Evolutionary conservation across 371 early-diverging fungal genomes (phyloP), one percentile per base, ranked within the genome.

Genomic region (Mortierella sp.): DNA sequence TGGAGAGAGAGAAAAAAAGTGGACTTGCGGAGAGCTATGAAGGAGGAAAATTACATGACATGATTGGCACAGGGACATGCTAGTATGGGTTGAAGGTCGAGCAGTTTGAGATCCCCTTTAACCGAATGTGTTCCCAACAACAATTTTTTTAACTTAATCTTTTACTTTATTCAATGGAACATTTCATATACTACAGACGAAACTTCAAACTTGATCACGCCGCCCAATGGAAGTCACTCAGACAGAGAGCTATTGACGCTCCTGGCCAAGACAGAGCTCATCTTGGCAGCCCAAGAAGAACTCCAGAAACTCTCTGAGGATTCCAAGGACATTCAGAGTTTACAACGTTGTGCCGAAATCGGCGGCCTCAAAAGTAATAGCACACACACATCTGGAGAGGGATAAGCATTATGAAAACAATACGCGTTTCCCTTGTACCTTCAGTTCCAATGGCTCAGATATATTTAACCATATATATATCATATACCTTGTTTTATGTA

Each of bases 251-350:
- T 91, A 47, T 74, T 93, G 75, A 79, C 91, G 31, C 79, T 91
- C n/a, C 91, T 90, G 42, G 91, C 92, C 19, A 93, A 93, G 76
- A 79, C 88, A 5, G 93, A 93, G 75, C 88, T 93, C 14, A 76
- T 92, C 52, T 55, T 92, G 31, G 91, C 92, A 21, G 92, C 92
- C 19, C 84, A 90, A 71, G 91, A 91, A 24, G 93, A 93, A 34
- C 80, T 93, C 44, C 90, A 89, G 63, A 83, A 84, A 72, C 89
- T 92, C 80, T 89, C 92, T 3, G 82, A 87, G 44, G 89, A 92
- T 71, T 88, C 92, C 13, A 92, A 92, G 74, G 92, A 92, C 47
- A 90, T 93, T 4, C 91, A 93, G 42, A 82, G 84, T n/a, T 75
- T 93, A 42, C 90, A 93, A 76, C 88, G 84, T 52, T 89, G 92